These are phyloP conservation scores for Filobasidium floriforme DNA, from an alignment of 768 basidiomycete genomes.

Conservation along the genomic window DNA sequence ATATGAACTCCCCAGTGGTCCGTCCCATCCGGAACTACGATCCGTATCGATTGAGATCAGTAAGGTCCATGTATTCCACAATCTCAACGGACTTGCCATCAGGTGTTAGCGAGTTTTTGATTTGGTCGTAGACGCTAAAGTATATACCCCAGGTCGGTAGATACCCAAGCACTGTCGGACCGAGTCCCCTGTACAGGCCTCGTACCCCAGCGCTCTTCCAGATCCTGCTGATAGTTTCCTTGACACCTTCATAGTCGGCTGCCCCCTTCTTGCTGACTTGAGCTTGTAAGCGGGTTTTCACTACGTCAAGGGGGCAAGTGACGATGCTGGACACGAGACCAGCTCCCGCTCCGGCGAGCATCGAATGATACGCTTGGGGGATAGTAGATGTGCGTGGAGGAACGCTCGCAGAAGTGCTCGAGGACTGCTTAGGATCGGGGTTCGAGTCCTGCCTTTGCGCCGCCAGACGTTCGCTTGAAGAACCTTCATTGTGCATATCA, in stretches of 20 bases:
- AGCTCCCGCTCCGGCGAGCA: conserved; percentile 80
- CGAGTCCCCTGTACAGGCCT: conserved; percentile 92
- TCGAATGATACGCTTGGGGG: conserved; percentile 42
- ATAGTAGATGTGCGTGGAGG: conserved; percentile 19
- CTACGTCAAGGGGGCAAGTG: conserved; percentile 93
- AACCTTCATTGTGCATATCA: not conserved
- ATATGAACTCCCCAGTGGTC: conserved; percentile 54
- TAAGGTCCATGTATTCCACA: conserved; percentile 4
- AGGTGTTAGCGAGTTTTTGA: conserved; percentile 62
- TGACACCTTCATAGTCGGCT: conserved; percentile 65
- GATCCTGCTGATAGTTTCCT: conserved; percentile 57
- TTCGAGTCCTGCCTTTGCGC: not conserved
- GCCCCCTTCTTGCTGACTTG: conserved; percentile 66
- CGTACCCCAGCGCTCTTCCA: conserved; percentile 64
- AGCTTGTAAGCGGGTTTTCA: conserved; percentile 97
- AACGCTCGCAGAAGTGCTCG: not conserved
- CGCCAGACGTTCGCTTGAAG: not conserved
- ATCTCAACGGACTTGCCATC: not conserved
- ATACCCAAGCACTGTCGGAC: conserved; percentile 92
- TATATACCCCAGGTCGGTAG: conserved; percentile 99
- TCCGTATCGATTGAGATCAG: not conserved
- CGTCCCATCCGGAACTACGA: conserved; percentile 6
- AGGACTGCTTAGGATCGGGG: not conserved
- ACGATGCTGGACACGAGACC: conserved; percentile 86
- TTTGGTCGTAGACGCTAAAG: conserved; percentile 92